A percentile compares a stretch with the other conserved stretches of the same genome.
These are phyloP conservation scores for Plasmopara halstedii DNA, from an alignment of 352 stramenopile species.

Conservation along the genomic window DNA sequence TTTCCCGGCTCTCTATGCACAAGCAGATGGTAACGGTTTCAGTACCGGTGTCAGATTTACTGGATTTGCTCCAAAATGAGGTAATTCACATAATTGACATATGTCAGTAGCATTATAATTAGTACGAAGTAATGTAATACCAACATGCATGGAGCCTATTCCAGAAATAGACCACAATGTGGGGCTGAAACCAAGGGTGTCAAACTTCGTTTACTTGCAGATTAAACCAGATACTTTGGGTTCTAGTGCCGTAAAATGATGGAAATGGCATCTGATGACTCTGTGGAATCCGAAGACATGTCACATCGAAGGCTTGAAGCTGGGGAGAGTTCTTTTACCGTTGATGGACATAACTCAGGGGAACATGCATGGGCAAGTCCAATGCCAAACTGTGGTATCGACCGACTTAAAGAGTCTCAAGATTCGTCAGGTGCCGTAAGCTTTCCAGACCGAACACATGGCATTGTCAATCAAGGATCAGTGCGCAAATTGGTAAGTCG, in stretches of 20 bases:
- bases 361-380: conserved; percentile 16
- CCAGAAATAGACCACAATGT: no score
- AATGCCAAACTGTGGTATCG: not conserved
- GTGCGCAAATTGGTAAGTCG: conserved; percentile 25
- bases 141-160: no score
- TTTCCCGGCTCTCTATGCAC: conserved; percentile 14
- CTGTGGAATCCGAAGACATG: conserved; percentile 19
- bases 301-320: conserved; percentile 4
- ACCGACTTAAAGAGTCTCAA: not conserved
- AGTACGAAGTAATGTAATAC: no score
- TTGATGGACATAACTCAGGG: not conserved
- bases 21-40: conserved; percentile 8
- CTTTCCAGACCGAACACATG: conserved; percentile 1
- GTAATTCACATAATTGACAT: not conserved
- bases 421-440: conserved; percentile 4
- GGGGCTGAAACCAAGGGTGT: no score
- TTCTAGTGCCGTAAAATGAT: conserved; percentile 27
- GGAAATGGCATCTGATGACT: conserved; percentile 30
- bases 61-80: conserved; percentile 12
- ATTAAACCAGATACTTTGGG: not conserved
- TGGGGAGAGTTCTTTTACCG: conserved; percentile 1
- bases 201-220: no score
- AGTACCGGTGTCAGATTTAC: conserved; percentile 4
- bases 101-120: no score
- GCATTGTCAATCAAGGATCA: conserved; percentile 14